These are phyloP conservation scores for Phytopythium mirpurense DNA, from an alignment of 352 stramenopile species.

Conservation along the genomic window DNA sequence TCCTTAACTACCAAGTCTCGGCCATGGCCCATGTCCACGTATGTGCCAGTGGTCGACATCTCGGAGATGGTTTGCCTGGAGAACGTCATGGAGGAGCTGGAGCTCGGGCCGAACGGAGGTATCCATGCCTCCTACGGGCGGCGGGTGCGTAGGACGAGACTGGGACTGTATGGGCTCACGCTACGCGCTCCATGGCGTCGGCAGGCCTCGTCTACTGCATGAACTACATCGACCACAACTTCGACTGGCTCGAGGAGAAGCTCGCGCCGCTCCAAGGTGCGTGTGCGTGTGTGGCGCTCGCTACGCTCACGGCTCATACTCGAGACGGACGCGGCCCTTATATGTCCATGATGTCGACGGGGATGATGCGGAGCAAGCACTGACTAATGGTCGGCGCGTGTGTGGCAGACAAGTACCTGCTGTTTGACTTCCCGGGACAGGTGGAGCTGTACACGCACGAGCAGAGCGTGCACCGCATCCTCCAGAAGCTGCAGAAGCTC, in stretches of 20 bases:
- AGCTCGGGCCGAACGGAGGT: conserved; percentile 98
- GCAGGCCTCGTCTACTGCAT: background rate
- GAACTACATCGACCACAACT: conserved; percentile 86
- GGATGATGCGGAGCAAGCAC: too few species aligned
- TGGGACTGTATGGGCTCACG: conserved; percentile 98
- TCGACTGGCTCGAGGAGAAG: conserved; percentile 93
- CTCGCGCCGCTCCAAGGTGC: too few species aligned
- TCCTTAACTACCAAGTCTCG: conserved; percentile 83
- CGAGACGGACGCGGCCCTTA: too few species aligned
- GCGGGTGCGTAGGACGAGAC: too few species aligned
- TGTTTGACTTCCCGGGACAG: conserved; percentile 98
- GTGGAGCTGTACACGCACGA: conserved; percentile 89
- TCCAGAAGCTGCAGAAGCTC: conserved; percentile 89
- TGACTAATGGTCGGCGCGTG: conserved; percentile 87
- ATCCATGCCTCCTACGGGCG: conserved; percentile 34
- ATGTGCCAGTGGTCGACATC: conserved; percentile 51
- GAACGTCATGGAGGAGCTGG: conserved; percentile 96
- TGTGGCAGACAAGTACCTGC: conserved; percentile 94
- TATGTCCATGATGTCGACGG: too few species aligned
- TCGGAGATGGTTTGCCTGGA: conserved; percentile 94
- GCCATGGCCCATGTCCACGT: conserved; percentile 54
- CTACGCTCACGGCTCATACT: too few species aligned
- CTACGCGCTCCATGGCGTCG: too few species aligned
- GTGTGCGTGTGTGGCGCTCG: too few species aligned
- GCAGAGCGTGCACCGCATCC: background rate